A percentile compares a stretch with the other conserved stretches of the same genome.
Conservation (phyloP, 2,329 filamentous ascomycete species). For the Alternaria sp. region DNA sequence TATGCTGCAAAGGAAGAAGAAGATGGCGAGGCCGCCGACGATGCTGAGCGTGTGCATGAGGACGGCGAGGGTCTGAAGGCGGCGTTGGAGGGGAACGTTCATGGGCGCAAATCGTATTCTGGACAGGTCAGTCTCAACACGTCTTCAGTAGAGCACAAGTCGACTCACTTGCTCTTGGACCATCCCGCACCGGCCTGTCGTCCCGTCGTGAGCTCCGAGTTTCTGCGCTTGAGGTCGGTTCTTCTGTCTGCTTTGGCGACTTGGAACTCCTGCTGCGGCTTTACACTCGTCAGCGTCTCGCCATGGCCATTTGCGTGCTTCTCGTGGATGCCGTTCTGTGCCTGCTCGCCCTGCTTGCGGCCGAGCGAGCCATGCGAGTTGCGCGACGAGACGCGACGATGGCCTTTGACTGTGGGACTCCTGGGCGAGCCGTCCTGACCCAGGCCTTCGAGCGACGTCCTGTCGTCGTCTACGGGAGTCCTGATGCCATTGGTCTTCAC, state of each 20-base stretch:
- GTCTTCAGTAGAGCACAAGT: background rate
- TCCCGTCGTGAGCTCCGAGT: constrained; percentile 59
- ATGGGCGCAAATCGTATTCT: constrained; percentile 89
- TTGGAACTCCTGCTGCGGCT: constrained; percentile 51
- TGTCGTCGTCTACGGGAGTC: constrained; percentile 17
- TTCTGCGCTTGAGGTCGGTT: constrained; percentile 43
- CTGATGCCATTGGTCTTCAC: constrained; percentile 26
- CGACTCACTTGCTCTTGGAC: constrained; percentile 57
- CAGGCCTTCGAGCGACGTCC: constrained; percentile 38
- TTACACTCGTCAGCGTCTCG: constrained; percentile 56
- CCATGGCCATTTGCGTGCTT: constrained; percentile 52
- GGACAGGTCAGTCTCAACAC: background rate
- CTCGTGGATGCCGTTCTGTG: constrained; percentile 47
- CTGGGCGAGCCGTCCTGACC: constrained; percentile 45
- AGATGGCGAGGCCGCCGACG: constrained; percentile 69
- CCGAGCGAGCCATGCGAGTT: constrained; percentile 43
- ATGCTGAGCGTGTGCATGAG: constrained; percentile 61
- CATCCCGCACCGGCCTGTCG: constrained; percentile 63
- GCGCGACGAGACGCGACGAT: constrained; percentile 41
- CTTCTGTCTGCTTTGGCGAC: constrained; percentile 32
- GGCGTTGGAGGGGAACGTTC: constrained; percentile 65
- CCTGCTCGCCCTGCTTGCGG: constrained; percentile 38
- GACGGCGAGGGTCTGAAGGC: constrained; percentile 60
- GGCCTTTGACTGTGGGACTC: constrained; percentile 40
- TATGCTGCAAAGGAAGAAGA: constrained; percentile 91